phyloP scores from a whole-genome alignment of 495 filamentous ascomycete genomes.

The Aspergillus ellipticus region DNA sequence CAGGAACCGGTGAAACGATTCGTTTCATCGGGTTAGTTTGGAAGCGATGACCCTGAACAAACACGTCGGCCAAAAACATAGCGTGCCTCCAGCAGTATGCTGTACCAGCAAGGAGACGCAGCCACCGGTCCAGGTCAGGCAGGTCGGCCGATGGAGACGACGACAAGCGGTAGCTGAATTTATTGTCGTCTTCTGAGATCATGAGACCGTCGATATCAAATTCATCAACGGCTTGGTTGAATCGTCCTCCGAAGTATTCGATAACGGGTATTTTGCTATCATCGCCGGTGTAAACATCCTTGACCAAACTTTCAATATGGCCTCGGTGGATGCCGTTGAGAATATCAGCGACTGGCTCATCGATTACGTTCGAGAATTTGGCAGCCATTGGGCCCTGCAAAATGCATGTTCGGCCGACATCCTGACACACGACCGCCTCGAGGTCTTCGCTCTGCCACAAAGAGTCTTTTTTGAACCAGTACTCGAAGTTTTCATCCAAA shows the following conservation, averaged over 20 bases:
- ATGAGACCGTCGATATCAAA: constrained; percentile 78
- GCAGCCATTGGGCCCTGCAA: constrained; percentile 92
- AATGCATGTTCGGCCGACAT: constrained; percentile 92
- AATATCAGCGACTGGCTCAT: constrained; percentile 92
- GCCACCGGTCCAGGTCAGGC: constrained; percentile 78
- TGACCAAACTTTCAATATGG: constrained; percentile 74
- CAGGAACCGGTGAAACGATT: constrained; percentile 78
- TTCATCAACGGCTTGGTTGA: constrained; percentile 51
- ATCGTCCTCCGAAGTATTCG: constrained; percentile 91
- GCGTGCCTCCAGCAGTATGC: constrained; percentile 88
- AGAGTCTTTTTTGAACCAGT: constrained; percentile 99
- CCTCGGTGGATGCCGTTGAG: constrained; percentile 82
- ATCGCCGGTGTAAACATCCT: constrained; percentile 75
- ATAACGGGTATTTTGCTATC: constrained; percentile 72
- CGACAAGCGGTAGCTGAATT: constrained; percentile 76
- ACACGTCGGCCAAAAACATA: constrained; percentile 93
- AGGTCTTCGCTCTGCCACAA: constrained; percentile 98
- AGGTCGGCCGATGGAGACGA: constrained; percentile 63
- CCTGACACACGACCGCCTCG: constrained; percentile 90
- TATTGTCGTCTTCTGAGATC: constrained; percentile 66
- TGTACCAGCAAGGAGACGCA: constrained; percentile 81
- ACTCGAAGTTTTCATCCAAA: constrained; percentile 93
- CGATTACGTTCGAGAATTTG: constrained; percentile 80
- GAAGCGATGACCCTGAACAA: constrained; percentile 93
- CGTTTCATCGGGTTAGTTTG: constrained; percentile 93